Conservation (phyloP, 345 rosid species). For the Populus simonii region DNA sequence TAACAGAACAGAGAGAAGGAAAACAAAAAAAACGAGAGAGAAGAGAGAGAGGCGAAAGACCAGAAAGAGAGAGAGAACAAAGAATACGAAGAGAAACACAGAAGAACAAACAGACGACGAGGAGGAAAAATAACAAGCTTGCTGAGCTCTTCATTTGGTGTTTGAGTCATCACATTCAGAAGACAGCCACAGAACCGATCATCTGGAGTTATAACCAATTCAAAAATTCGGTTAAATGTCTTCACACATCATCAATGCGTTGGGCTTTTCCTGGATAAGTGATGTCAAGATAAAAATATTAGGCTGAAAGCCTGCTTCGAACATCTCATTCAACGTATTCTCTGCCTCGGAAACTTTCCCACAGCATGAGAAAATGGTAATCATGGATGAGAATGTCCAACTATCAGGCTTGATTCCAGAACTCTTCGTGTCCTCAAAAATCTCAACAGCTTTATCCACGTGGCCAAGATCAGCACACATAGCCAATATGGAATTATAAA, state of each 20-base stretch:
- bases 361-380: slow-evolving; percentile 71
- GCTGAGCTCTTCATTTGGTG: slow-evolving; percentile 57
- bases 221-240: slow-evolving; percentile 50
- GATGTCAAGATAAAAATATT: slow-evolving; percentile 85
- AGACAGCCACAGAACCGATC: slow-evolving; percentile 85
- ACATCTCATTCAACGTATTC: slow-evolving; percentile 64
- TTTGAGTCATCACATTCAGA: slow-evolving; percentile 78
- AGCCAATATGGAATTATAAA: slow-evolving; percentile 78
- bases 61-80: no score
- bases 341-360: slow-evolving; percentile 81
- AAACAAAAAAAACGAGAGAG: no score
- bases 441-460: slow-evolving; percentile 60
- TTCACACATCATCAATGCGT: slow-evolving; percentile 69
- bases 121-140: slow-evolving; percentile 37
- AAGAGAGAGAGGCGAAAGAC: no score
- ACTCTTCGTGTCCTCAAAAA: slow-evolving; percentile 67
- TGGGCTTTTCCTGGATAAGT: slow-evolving; percentile 83
- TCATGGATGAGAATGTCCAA: slow-evolving; percentile 88
- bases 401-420: slow-evolving; percentile 66
- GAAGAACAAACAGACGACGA: no score
- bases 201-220: slow-evolving; percentile 67
- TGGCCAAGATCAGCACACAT: slow-evolving; percentile 88
- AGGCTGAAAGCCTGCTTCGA: slow-evolving; percentile 77
- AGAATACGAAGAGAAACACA: no score
- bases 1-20: no score